Evolutionary conservation across 768 basidiomycete genomes (phyloP).

Genomic region (Glaciozyma antarctica): DNA sequence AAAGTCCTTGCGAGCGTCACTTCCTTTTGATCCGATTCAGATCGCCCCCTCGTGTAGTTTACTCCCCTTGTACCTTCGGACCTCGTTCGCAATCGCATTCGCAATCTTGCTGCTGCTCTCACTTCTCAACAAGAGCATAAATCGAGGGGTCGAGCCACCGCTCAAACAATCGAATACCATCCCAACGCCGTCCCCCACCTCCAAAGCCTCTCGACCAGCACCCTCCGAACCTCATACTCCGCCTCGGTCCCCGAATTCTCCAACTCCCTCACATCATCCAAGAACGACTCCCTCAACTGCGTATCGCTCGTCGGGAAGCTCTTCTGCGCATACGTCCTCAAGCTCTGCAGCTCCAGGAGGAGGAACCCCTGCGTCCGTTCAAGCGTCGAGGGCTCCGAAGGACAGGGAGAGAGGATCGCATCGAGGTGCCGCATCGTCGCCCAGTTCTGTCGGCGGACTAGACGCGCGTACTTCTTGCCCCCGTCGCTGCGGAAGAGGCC

Average conservation of each 20-base stretch:
- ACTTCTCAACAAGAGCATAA: too few relatives aligned
- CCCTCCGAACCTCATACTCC: conserved; percentile 59
- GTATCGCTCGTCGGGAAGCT: conserved; percentile 40
- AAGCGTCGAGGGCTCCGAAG: conserved; percentile 35
- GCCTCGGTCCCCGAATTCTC: conserved; percentile 56
- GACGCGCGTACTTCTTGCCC: conserved; percentile 52
- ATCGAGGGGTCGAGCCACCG: too few relatives aligned
- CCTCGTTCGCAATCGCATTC: too few relatives aligned
- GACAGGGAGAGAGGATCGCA: conserved; percentile 50
- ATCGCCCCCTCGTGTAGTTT: too few relatives aligned
- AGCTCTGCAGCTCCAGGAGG: conserved; percentile 57
- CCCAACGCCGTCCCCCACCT: conserved; percentile 65
- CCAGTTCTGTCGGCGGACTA: conserved; percentile 52
- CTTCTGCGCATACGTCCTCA: conserved; percentile 61
- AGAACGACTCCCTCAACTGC: conserved; percentile 61
- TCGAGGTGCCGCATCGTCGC: conserved; percentile 63
- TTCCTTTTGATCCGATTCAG: background rate
- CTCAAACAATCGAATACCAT: conserved; percentile 42
- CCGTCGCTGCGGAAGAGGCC: conserved; percentile 49
- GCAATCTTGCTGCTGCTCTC: too few relatives aligned
- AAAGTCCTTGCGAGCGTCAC: conserved; percentile 30
- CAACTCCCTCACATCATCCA: conserved; percentile 65
- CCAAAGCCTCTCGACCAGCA: conserved; percentile 80
- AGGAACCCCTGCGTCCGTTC: conserved; percentile 63
- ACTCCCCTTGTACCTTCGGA: too few relatives aligned